Conservation (phyloP, 2,329 filamentous ascomycete genomes). For the Chrysoporthe cubensis region DNA sequence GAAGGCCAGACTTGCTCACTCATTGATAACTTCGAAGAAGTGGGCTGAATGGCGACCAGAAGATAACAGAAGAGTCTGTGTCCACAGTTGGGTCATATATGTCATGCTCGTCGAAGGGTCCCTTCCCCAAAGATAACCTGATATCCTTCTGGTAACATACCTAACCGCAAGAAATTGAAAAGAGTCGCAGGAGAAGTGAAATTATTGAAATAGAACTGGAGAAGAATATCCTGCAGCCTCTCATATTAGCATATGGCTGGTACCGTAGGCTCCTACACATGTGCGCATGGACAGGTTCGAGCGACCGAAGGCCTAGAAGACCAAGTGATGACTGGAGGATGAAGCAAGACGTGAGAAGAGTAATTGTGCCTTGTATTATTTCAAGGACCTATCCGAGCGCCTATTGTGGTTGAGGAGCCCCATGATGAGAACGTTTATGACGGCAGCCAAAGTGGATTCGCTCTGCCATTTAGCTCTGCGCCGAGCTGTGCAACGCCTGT, state of each 20-base stretch:
- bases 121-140: not conserved
- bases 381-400: not conserved
- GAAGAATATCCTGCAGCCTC: not conserved
- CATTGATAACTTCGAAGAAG: not conserved
- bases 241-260: not conserved
- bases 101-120: not conserved
- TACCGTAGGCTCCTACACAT: not conserved
- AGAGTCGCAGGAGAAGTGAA: too few species aligned
- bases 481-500: not conserved
- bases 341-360: not conserved
- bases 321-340: not conserved
- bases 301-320: not conserved
- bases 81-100: not conserved
- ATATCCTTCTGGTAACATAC: too few species aligned
- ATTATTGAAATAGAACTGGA: too few species aligned
- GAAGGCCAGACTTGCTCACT: not conserved
- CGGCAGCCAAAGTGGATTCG: not conserved
- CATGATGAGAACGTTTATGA: not conserved
- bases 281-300: not conserved
- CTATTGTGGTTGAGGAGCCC: not conserved
- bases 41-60: not conserved
- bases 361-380: not conserved
- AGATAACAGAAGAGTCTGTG: not conserved
- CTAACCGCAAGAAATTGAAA: too few species aligned
- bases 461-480: not conserved